Conservation (phyloP, 2,329 filamentous ascomycete species). For the Verticillium nubilum region DNA sequence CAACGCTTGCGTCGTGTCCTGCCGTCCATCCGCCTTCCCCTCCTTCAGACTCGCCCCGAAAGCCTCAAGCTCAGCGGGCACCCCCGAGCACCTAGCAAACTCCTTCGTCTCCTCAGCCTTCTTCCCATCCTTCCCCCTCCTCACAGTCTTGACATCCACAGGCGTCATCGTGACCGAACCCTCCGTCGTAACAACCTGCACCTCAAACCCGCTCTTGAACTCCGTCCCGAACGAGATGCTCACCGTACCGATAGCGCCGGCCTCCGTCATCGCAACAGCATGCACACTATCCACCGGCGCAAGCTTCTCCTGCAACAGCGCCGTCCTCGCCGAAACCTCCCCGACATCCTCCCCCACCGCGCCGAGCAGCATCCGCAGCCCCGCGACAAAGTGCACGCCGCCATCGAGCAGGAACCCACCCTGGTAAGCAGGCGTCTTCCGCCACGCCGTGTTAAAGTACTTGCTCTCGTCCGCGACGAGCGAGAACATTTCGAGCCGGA, state of each 20-base stretch:
- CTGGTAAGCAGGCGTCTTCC: slow-evolving; percentile 64
- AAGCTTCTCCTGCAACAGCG: slow-evolving; percentile 49
- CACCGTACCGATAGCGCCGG: slow-evolving; percentile 52
- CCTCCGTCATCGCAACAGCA: slow-evolving; percentile 47
- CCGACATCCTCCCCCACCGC: slow-evolving; percentile 39
- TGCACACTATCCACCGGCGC: slow-evolving; percentile 63
- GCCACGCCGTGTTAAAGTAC: slow-evolving; percentile 53
- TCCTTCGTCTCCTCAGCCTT: slow-evolving; percentile 23
- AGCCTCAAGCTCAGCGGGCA: slow-evolving; percentile 54
- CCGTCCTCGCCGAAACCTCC: slow-evolving; percentile 39
- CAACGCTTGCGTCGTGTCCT: slow-evolving; percentile 53
- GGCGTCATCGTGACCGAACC: slow-evolving; percentile 46
- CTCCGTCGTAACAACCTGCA: slow-evolving; percentile 50
- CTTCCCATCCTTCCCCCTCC: slow-evolving; percentile 26
- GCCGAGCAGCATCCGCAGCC: slow-evolving; percentile 52
- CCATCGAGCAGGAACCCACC: slow-evolving; percentile 74
- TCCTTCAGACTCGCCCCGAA: slow-evolving; percentile 50
- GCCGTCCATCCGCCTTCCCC: slow-evolving; percentile 42
- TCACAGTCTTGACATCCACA: slow-evolving; percentile 36
- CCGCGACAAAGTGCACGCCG: slow-evolving; percentile 68
- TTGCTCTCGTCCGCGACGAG: slow-evolving; percentile 36
- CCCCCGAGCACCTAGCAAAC: slow-evolving; percentile 46
- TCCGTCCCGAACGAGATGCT: slow-evolving; percentile 53
- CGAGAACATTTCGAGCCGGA: slow-evolving; percentile 35
- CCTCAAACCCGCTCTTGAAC: slow-evolving; percentile 43